Percentiles rank a stretch among this genome's conserved stretches.
Evolutionary conservation across 257 asterid species (phyloP).

Genomic region (Galeopsis tetrahit): DNA sequence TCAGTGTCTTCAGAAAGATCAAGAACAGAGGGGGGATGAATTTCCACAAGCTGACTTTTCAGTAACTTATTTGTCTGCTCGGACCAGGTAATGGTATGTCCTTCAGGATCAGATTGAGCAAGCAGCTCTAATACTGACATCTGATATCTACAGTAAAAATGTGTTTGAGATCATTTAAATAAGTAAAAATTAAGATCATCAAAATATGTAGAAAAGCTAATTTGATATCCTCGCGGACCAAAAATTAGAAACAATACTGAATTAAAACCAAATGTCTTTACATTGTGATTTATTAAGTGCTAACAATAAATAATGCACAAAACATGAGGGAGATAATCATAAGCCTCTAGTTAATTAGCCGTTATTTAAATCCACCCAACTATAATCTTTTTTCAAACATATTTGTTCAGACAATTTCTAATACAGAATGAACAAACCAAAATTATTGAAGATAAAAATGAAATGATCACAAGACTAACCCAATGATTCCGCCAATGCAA

Average conservation of each 20-base stretch:
- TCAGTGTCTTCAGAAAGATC: conserved; percentile 86
- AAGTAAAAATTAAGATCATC: conserved; percentile 1
- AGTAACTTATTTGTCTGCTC: conserved; percentile 49
- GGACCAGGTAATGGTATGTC: conserved; percentile 48
- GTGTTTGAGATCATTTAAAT: conserved; percentile 31
- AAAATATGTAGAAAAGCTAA: background rate
- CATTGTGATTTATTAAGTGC: conserved; percentile 5
- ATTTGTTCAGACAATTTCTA: background rate
- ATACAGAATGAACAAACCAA: background rate
- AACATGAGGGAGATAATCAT: background rate
- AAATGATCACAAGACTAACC: conserved; percentile 56
- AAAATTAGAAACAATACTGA: conserved; percentile 24
- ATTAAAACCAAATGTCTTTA: background rate
- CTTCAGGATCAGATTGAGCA: conserved; percentile 59
- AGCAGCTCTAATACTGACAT: conserved; percentile 79
- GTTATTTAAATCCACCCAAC: conserved; percentile 10
- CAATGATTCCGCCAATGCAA: conserved; percentile 94
- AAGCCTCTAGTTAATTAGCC: conserved; percentile 10
- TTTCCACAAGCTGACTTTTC: conserved; percentile 57
- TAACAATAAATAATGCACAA: background rate
- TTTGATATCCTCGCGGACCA: background rate
- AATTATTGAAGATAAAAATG: background rate
- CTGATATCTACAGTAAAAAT: conserved; percentile 70
- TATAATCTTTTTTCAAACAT: background rate
- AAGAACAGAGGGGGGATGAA: conserved; percentile 83